Percentiles rank a stretch among this genome's conserved stretches.
Conservation (phyloP, 306 rosid species). For the Cicer judaicum region DNA sequence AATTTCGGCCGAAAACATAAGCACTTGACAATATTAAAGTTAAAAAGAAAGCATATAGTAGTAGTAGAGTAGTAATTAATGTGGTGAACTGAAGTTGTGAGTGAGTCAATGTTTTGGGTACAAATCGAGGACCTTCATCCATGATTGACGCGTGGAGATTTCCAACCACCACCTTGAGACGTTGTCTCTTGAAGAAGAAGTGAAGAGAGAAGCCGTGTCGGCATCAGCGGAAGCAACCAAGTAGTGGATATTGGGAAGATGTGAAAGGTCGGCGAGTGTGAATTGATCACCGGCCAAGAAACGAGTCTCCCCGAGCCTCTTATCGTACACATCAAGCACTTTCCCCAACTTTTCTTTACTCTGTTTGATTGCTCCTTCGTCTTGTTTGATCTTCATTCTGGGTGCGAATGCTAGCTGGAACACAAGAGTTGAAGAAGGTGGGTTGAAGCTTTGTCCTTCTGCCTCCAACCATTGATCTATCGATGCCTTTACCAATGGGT, state of each 20-base stretch:
- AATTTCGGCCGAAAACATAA: no score
- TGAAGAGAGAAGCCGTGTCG: slow-evolving; percentile 48
- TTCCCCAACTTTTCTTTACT: slow-evolving; percentile 64
- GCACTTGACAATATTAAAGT: no score
- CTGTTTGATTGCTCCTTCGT: slow-evolving; percentile 54
- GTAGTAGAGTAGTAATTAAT: neutral
- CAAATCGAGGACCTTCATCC: slow-evolving; percentile 69
- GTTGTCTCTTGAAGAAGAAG: slow-evolving; percentile 51
- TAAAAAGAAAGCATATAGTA: neutral
- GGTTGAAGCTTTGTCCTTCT: slow-evolving; percentile 80
- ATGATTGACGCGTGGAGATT: slow-evolving; percentile 69
- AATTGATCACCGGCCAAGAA: slow-evolving; percentile 80
- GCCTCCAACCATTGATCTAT: slow-evolving; percentile 92
- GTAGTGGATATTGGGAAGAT: slow-evolving; percentile 79
- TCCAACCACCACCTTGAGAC: slow-evolving; percentile 88
- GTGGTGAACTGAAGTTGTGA: neutral
- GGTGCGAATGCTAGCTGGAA: slow-evolving; percentile 91
- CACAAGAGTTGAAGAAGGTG: slow-evolving; percentile 65
- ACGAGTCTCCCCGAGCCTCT: slow-evolving; percentile 61
- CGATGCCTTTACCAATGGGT: slow-evolving; percentile 70
- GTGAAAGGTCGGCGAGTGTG: slow-evolving; percentile 87
- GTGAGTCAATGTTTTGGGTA: slow-evolving; percentile 37
- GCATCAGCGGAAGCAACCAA: slow-evolving; percentile 48
- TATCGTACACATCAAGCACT: slow-evolving; percentile 75
- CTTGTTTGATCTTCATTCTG: slow-evolving; percentile 74